Conservation (phyloP, 345 rosid genomes). For the Stellera chamaejasme region DNA sequence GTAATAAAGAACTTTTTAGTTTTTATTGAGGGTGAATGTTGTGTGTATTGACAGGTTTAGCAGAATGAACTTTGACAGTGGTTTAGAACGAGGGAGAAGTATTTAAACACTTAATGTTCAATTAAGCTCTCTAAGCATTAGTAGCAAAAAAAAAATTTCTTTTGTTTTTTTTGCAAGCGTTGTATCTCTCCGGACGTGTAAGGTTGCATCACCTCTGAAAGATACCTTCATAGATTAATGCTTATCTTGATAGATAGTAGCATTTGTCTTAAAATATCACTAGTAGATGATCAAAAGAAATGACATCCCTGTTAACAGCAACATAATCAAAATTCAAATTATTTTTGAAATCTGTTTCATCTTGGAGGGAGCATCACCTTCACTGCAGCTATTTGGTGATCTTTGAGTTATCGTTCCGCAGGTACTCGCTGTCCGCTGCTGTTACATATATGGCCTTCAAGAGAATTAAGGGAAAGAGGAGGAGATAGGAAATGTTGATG, state of each 20-base stretch:
- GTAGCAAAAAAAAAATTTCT: no score
- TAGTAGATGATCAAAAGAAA: not conserved
- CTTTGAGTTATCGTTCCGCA: conserved; percentile 18
- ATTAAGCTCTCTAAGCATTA: no score
- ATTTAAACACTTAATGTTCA: no score
- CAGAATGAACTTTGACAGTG: no score
- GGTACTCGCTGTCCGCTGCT: conserved; percentile 92
- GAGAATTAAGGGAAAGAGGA: conserved; percentile 44
- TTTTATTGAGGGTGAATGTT: not conserved
- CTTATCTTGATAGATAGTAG: not conserved
- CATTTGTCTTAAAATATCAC: not conserved
- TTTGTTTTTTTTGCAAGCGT: no score
- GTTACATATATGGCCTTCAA: conserved; percentile 91
- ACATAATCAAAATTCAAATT: not conserved
- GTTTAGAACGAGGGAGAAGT: no score
- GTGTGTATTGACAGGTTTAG: no score
- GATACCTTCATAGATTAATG: no score
- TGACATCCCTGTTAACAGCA: not conserved
- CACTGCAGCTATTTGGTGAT: not conserved
- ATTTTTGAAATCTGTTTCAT: not conserved
- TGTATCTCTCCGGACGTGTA: no score
- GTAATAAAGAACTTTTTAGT: not conserved
- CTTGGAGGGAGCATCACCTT: not conserved
- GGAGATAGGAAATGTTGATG: conserved; percentile 29
- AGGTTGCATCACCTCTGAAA: no score